Base-by-base conservation (phyloP, 2,329 filamentous ascomycete genomes). In the Cytospora mali region DNA sequence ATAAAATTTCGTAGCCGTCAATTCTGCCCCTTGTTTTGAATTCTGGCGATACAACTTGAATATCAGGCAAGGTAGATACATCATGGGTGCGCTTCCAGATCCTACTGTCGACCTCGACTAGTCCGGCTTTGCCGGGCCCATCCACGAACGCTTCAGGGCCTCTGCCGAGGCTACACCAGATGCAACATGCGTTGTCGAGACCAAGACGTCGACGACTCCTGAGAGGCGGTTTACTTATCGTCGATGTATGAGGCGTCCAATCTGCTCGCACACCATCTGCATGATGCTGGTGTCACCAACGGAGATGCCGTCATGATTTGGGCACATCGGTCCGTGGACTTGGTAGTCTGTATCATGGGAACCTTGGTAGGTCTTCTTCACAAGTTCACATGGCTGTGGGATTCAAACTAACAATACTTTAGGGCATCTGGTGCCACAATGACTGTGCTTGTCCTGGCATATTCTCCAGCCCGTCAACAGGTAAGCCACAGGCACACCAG, bases 271-370 rank as follows among this genome's bases (percentile, higher is more conserved):
- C 88, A 96, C 76, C 85, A 96, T 72, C 82, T 97, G 23, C 84
- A 90, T 59, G 81, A 88, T 56, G 82, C 87, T 70, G 93, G 93
- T 62, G 81, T 92, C 66, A 81, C 87, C 64, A 81, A 87, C 68
- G 93, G 92, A 10, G 93, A 98, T 72, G 93, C 97, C 2, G 92
- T 97, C 70, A 96, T 97, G 91, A 91, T 95, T 66, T 97, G 88
- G 72, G 92, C 92, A 61, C 85, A 97, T 76, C 87, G 93, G 62
- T 87, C 87, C 62, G 93, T 97, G 35, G 82, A 86, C 29, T 74
- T 87, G 14, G 80, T 86, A 50, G 72, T 79, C 53, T 91, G 89
- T 39, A 88, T 93, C 59, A 96, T 97, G 91, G 93, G 93, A 64
- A 84, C 82, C 25, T 39, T 65, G 63, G 63, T 65, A 55, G 57